Evolutionary conservation across 331 rosid species (phyloP).

Genomic region (Stylosanthes scabra): DNA sequence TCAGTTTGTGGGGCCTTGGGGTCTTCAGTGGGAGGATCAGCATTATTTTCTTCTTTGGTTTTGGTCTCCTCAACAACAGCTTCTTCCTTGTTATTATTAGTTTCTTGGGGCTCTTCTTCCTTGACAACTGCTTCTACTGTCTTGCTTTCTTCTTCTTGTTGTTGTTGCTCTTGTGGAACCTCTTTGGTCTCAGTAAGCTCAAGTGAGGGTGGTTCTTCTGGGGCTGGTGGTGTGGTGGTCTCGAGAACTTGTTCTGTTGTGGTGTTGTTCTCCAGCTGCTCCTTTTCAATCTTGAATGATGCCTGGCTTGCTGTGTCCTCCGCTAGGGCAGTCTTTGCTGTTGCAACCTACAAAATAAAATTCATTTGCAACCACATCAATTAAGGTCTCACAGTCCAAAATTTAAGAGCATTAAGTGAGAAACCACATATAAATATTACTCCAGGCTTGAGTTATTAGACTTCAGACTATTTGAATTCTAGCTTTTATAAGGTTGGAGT

Average conservation of each 20-base stretch:
- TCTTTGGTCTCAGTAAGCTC: constrained; percentile 34
- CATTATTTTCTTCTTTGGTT: constrained; percentile 45
- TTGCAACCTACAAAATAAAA: constrained; percentile 51
- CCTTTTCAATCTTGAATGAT: constrained; percentile 44
- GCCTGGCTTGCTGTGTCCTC: constrained; percentile 47
- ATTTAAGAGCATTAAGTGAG: no score
- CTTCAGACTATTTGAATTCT: no score
- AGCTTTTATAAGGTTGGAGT: no score
- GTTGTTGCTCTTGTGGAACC: constrained; percentile 26
- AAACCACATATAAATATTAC: no score
- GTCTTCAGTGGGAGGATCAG: constrained; percentile 29
- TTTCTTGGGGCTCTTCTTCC: constrained; percentile 36
- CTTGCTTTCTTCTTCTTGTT: constrained; percentile 27
- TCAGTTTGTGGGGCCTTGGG: not conserved
- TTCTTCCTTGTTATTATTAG: no score
- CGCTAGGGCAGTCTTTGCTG: constrained; percentile 59
- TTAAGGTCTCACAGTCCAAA: no score
- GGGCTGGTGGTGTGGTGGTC: constrained; percentile 26
- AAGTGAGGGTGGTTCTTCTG: constrained; percentile 23
- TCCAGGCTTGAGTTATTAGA: no score
- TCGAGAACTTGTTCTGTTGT: constrained; percentile 42
- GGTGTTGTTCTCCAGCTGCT: not conserved
- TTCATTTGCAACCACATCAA: no score
- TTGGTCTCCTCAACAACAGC: constrained; percentile 43
- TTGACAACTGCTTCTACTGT: constrained; percentile 21